phyloP scores from a whole-genome alignment of 2,329 filamentous ascomycete genomes.

The Alternaria sp. region DNA sequence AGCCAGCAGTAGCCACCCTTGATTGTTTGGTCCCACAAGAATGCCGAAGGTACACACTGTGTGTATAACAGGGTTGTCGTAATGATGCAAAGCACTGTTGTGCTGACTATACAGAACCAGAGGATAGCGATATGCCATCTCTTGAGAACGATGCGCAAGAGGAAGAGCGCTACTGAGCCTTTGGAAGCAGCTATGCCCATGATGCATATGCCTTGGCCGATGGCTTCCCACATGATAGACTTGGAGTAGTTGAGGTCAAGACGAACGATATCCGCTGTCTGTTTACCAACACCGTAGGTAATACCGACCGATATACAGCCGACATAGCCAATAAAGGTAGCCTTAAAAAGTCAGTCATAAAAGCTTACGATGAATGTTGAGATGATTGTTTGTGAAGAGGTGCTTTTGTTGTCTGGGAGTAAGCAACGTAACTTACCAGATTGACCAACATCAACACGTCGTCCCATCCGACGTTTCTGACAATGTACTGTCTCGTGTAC shows the following conservation, averaged over 20 bases:
- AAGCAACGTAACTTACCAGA: slow-evolving; percentile 24
- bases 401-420: background rate
- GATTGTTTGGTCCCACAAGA: slow-evolving; percentile 40
- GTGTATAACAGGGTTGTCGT: slow-evolving; percentile 39
- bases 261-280: slow-evolving; percentile 27
- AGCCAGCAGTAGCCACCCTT: slow-evolving; percentile 38
- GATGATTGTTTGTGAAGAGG: background rate
- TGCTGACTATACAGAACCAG: slow-evolving; percentile 43
- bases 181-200: slow-evolving; percentile 46
- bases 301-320: slow-evolving; percentile 37
- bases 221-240: slow-evolving; percentile 45
- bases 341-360: slow-evolving; percentile 17
- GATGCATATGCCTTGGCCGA: slow-evolving; percentile 43
- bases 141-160: slow-evolving; percentile 42
- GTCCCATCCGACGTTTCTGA: slow-evolving; percentile 41
- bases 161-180: slow-evolving; percentile 41
- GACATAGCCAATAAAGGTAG: slow-evolving; percentile 38
- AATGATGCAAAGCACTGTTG: slow-evolving; percentile 36
- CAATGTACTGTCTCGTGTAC: slow-evolving; percentile 41
- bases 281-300: slow-evolving; percentile 40
- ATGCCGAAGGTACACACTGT: slow-evolving; percentile 39
- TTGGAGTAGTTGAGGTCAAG: slow-evolving; percentile 36
- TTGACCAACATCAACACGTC: slow-evolving; percentile 42
- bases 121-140: slow-evolving; percentile 41
- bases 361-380: background rate